Base-by-base conservation (phyloP, 257 asterid species). In the Solanum phureja region DNA sequence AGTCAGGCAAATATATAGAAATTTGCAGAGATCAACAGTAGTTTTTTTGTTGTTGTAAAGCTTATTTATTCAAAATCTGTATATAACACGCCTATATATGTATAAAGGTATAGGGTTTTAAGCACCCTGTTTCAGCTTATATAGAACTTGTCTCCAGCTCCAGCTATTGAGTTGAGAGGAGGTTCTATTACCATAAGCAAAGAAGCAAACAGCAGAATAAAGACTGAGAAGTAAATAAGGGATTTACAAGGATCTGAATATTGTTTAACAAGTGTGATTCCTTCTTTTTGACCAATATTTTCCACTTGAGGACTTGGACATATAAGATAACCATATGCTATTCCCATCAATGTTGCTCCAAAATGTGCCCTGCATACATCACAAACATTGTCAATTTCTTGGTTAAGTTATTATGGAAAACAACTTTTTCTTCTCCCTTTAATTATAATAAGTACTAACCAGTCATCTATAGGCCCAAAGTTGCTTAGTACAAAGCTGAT, bases 381-480 rank as follows among this genome's bases (percentile, higher is more conserved):
- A 82, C 62, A 42, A 42, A 42, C 49, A 42, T 1, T 10, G 49
- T 42, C 14, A 42, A 42, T 42, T 42, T 11, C 49, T 42, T 42
- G 14, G 49, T 10, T 42, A 42, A 42, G 49, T 42, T 42, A 11
- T 42, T 42, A 10, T 42, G 49, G 46, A 40, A 40, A 40, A 37
- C 9, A 37, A 40, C 4, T 10, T 40, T 40, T 40, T 40, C 12
- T 40, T 40, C 46, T 42, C 49, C 49, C 49, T 42, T 42, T 10
- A 42, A 42, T 72, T 2, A 34, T 72, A 18, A 23, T 3, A 18
- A 33, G 71, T 44, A 44, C 90, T 91, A 87, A 94, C 98, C 98
- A 95, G 93, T 95, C 94, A 91, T 95, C 98, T 86, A 94, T 91
- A 19, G 95, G 96, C 88, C 94, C 89, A 14, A 94, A 92, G 85